Conservation (phyloP, 305 asterid genomes). For the Fraxinus sp. region DNA sequence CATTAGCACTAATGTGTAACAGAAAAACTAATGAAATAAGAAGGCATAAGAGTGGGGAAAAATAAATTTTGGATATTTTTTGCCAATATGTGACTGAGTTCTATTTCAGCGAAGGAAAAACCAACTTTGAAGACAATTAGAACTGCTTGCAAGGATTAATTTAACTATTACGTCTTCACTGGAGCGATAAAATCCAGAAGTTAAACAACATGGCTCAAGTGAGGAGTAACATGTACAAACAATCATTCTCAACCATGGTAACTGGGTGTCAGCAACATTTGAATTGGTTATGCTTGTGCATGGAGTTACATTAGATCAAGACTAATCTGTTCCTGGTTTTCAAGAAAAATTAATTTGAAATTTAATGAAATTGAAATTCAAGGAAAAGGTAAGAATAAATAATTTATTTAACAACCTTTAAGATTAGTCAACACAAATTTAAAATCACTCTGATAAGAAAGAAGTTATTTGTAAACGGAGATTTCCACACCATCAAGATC, state of each 20-base stretch:
- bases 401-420: neutral
- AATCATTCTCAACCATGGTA: neutral
- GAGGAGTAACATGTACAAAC: neutral
- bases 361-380: neutral
- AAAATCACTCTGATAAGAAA: neutral
- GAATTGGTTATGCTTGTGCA: neutral
- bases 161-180: neutral
- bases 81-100: neutral
- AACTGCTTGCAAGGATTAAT: neutral
- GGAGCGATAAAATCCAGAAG: neutral
- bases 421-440: neutral
- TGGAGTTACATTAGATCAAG: neutral
- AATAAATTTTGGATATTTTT: neutral
- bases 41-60: neutral
- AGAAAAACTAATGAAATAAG: neutral
- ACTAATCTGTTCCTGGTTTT: neutral
- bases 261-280: neutral
- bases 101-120: neutral
- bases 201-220: neutral
- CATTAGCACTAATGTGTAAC: neutral
- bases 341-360: neutral
- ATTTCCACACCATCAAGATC: neutral
- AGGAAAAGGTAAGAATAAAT: neutral
- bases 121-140: neutral
- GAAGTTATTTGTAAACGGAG: neutral